Conservation (phyloP, 2,329 filamentous ascomycete species). For the Sporothrix brunneoviolacea region DNA sequence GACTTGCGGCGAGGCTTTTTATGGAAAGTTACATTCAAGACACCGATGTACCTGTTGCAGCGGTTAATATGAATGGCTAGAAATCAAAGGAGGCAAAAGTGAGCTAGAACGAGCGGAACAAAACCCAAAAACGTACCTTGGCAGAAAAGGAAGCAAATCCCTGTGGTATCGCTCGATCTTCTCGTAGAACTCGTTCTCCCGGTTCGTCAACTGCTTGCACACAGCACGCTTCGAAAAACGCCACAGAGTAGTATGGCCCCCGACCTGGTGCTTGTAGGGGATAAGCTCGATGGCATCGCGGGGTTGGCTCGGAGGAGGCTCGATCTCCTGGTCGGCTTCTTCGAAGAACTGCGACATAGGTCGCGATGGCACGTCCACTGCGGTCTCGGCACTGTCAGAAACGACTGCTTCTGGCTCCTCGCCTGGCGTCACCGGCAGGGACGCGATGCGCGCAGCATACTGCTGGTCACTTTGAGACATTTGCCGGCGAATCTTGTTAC, state of each 20-base stretch:
- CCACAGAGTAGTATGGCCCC: slow-evolving; percentile 93
- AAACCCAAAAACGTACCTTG: slow-evolving; percentile 50
- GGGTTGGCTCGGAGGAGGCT: slow-evolving; percentile 50
- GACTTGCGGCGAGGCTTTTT: slow-evolving; percentile 67
- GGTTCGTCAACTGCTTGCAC: slow-evolving; percentile 96
- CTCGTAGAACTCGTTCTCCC: slow-evolving; percentile 98
- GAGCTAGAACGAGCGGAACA: slow-evolving; percentile 4
- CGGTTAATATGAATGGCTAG: neutral
- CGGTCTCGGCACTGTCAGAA: slow-evolving; percentile 28
- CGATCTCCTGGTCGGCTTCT: slow-evolving; percentile 45
- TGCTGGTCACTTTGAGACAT: slow-evolving; percentile 14
- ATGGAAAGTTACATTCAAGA: slow-evolving; percentile 91
- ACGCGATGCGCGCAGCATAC: slow-evolving; percentile 13
- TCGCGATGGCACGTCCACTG: slow-evolving; percentile 29
- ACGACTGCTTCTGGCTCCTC: slow-evolving; percentile 34
- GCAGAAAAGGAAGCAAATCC: slow-evolving; percentile 82
- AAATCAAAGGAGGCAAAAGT: neutral
- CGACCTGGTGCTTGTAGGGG: slow-evolving; percentile 95
- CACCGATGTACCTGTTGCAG: slow-evolving; percentile 75
- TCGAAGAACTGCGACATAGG: slow-evolving; percentile 39
- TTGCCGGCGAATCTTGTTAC: slow-evolving; percentile 9
- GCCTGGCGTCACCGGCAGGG: slow-evolving; percentile 11
- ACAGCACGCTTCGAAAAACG: slow-evolving; percentile 91
- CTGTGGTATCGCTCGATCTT: slow-evolving; percentile 87
- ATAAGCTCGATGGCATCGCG: slow-evolving; percentile 91